A percentile compares a stretch with the other conserved stretches of the same genome.
phyloP scores from a whole-genome alignment of 1,284 basidiomycete species.

The Boletus smithii region DNA sequence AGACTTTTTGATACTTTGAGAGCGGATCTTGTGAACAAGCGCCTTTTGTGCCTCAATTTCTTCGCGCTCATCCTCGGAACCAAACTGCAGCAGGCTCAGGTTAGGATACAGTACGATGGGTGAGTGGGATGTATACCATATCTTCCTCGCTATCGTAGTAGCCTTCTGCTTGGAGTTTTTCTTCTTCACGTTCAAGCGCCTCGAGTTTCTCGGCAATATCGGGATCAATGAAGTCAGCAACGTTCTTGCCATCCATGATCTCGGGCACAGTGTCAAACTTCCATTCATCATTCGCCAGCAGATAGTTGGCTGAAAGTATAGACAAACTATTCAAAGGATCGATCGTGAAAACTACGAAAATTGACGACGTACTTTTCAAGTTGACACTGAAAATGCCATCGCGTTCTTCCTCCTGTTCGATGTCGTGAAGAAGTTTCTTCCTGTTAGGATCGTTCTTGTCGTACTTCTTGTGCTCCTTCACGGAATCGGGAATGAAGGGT shows the following conservation, averaged over 20 bases:
- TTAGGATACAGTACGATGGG: constrained; percentile 4
- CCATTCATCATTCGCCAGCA: constrained; percentile 91
- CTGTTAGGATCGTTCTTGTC: constrained; percentile 82
- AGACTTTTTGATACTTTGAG: constrained; percentile 82
- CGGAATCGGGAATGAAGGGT: constrained; percentile 83
- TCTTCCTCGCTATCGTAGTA: constrained; percentile 92
- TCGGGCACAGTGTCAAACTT: constrained; percentile 96
- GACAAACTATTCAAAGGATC: constrained; percentile 1
- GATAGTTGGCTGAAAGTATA: constrained; percentile 71
- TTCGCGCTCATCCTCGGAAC: constrained; percentile 91
- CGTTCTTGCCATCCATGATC: constrained; percentile 97
- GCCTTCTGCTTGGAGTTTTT: constrained; percentile 88
- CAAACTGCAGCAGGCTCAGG: constrained; percentile 49
- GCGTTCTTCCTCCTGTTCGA: constrained; percentile 81
- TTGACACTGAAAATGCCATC: constrained; percentile 90
- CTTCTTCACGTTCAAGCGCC: constrained; percentile 96
- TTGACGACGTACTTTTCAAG: constrained; percentile 63
- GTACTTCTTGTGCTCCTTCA: constrained; percentile 77
- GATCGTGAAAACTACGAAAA: not conserved
- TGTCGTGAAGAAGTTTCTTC: constrained; percentile 68
- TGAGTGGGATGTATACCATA: constrained; percentile 50
- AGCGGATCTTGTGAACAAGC: constrained; percentile 72
- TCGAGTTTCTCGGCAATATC: constrained; percentile 97
- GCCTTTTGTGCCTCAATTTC: constrained; percentile 63
- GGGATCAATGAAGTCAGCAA: constrained; percentile 99